Evolutionary conservation across 805 yeast genomes (phyloP).

Genomic region (Yamadazyma olivae): DNA sequence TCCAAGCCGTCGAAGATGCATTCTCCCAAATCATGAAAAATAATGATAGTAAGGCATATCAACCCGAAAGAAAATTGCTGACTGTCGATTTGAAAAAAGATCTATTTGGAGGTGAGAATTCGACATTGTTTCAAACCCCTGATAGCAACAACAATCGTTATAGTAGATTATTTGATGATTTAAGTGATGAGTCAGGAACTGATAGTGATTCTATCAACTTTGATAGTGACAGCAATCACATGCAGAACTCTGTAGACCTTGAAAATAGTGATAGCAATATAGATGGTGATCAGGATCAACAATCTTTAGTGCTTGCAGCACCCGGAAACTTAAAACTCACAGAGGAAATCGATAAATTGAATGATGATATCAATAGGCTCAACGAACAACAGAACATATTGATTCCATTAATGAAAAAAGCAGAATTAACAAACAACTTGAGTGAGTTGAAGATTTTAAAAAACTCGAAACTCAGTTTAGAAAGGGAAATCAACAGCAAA

Average conservation of each 20-base stretch:
- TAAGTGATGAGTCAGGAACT: conserved; percentile 29
- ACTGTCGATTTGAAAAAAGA: conserved; percentile 14
- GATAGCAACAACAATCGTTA: conserved; percentile 13
- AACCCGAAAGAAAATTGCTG: conserved; percentile 4
- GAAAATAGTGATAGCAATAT: conserved; percentile 1
- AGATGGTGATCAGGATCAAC: conserved; percentile 6
- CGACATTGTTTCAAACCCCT: not conserved
- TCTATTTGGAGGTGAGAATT: conserved; percentile 26
- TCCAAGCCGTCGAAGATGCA: conserved; percentile 67
- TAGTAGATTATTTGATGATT: conserved; percentile 34
- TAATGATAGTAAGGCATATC: conserved; percentile 6
- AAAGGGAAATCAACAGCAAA: conserved; percentile 68
- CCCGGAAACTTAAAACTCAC: conserved; percentile 67
- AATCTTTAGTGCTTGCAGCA: conserved; percentile 44
- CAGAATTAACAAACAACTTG: conserved; percentile 77
- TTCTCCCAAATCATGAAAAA: conserved; percentile 52
- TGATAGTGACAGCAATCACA: conserved; percentile 18
- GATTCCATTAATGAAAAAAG: conserved; percentile 68
- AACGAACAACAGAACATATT: conserved; percentile 62
- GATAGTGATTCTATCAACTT: conserved; percentile 29
- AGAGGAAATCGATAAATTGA: conserved; percentile 62
- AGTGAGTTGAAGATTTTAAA: conserved; percentile 64
- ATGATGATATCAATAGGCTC: conserved; percentile 54
- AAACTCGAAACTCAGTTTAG: conserved; percentile 65
- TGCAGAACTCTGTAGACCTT: conserved; percentile 15